A percentile compares a stretch with the other conserved stretches of the same genome.
phyloP scores from a whole-genome alignment of 1,284 basidiomycete genomes.

The Volvariella surrecta region DNA sequence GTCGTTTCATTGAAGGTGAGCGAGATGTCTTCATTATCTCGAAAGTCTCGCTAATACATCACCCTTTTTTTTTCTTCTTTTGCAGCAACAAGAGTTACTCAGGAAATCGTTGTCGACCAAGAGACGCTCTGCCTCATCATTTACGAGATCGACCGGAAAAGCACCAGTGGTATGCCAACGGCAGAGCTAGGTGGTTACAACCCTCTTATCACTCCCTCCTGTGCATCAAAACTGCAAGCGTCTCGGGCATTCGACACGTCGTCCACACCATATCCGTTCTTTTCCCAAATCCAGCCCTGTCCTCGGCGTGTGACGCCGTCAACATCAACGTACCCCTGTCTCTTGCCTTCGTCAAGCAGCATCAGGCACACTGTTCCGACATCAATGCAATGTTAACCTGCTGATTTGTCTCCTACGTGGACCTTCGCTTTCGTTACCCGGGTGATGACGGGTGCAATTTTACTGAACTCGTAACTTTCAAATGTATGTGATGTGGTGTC shows the following conservation, averaged over 20 bases:
- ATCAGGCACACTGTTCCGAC: conserved; percentile 3
- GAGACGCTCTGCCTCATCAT: conserved; percentile 51
- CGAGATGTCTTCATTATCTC: not conserved
- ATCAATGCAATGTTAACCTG: conserved; percentile 7
- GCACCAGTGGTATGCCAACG: conserved; percentile 39
- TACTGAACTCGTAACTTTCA: too few species aligned
- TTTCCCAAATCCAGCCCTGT: conserved; percentile 5
- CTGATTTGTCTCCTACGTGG: not conserved
- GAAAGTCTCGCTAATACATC: conserved; percentile 1
- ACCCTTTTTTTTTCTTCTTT: conserved; percentile 26
- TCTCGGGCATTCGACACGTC: conserved; percentile 2
- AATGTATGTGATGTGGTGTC: too few species aligned
- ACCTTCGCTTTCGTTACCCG: not conserved
- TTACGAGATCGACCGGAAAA: conserved; percentile 55
- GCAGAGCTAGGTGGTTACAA: conserved; percentile 50
- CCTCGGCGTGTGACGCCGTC: not conserved
- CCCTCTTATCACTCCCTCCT: conserved; percentile 26
- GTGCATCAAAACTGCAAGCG: conserved; percentile 11
- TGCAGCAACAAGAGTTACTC: conserved; percentile 45
- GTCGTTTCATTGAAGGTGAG: conserved; percentile 45
- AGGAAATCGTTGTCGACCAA: conserved; percentile 60
- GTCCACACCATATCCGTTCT: conserved; percentile 1
- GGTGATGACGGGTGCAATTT: too few species aligned
- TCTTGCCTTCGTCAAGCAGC: not conserved
- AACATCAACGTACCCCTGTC: conserved; percentile 3